These are phyloP conservation scores for Penicillium brasilianum DNA, from an alignment of 2,329 filamentous ascomycete genomes.

Conservation along the genomic window DNA sequence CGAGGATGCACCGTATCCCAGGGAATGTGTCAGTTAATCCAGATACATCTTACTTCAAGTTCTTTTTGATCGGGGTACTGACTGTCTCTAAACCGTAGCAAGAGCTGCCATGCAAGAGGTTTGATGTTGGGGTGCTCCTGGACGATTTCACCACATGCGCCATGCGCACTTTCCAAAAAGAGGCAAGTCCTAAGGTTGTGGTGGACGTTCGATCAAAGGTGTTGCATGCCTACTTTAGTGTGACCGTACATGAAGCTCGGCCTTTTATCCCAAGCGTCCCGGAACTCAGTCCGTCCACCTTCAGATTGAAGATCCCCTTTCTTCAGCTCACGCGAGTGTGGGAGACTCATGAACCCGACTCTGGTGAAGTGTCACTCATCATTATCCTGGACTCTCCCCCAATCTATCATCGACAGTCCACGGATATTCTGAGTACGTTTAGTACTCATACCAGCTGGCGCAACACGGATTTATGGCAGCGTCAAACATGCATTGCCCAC, in stretches of 20 bases:
- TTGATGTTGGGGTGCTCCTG: conserved; percentile 68
- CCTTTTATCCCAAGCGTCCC: not conserved
- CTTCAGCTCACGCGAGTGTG: conserved; percentile 48
- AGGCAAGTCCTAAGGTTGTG: conserved; percentile 38
- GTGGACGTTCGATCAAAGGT: conserved; percentile 53
- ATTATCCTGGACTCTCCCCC: conserved; percentile 52
- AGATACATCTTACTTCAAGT: not conserved
- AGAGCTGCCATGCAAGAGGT: conserved; percentile 49
- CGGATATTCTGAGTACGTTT: conserved; percentile 48
- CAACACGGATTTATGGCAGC: conserved; percentile 63
- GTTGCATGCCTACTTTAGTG: conserved; percentile 53
- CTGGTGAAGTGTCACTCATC: conserved; percentile 38
- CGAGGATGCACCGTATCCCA: conserved; percentile 40
- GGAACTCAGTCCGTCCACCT: conserved; percentile 22
- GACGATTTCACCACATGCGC: conserved; percentile 62
- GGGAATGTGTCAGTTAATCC: conserved; percentile 40
- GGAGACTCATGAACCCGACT: conserved; percentile 33
- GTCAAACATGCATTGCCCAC: conserved; percentile 67
- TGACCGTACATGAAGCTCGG: conserved; percentile 30
- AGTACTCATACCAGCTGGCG: conserved; percentile 56
- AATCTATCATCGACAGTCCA: conserved; percentile 50
- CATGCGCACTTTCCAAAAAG: conserved; percentile 55
- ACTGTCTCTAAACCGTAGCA: conserved; percentile 29
- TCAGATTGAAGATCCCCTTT: conserved; percentile 54
- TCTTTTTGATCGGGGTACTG: not conserved